Conservation (phyloP, 2,329 filamentous ascomycete genomes). For the Botrytis pseudocinerea region DNA sequence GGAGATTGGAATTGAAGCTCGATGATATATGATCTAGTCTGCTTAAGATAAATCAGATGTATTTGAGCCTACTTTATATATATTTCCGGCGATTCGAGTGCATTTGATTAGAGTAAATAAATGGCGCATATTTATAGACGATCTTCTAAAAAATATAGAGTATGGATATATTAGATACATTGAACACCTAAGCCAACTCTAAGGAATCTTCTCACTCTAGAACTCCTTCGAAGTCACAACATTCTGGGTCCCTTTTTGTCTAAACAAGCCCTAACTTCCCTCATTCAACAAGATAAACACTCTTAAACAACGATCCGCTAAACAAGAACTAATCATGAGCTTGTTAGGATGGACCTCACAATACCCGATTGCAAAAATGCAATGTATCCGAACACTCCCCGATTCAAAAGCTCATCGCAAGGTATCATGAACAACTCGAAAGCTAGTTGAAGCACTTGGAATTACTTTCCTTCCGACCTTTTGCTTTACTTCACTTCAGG, state of each 20-base stretch:
- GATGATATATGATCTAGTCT: background rate
- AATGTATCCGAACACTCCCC: background rate
- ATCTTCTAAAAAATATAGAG: background rate
- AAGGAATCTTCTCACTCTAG: background rate
- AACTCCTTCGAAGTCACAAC: background rate
- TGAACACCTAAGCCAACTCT: accelerated
- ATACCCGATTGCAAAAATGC: background rate
- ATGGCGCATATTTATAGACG: background rate
- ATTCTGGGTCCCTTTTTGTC: accelerated
- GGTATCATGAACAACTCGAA: background rate
- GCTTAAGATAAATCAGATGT: background rate
- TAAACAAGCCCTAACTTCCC: background rate
- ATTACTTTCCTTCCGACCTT: too few relatives aligned
- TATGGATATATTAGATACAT: background rate
- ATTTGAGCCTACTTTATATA: background rate
- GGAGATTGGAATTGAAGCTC: background rate
- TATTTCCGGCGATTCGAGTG: background rate
- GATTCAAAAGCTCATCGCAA: background rate
- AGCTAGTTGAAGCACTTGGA: background rate
- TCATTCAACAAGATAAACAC: background rate
- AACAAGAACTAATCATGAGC: too few relatives aligned
- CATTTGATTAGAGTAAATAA: background rate
- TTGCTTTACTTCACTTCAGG: background rate
- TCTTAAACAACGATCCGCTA: background rate
- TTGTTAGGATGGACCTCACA: background rate